Evolutionary conservation across 1,284 basidiomycete species (phyloP).

Genomic region (Trichosporon faecale): DNA sequence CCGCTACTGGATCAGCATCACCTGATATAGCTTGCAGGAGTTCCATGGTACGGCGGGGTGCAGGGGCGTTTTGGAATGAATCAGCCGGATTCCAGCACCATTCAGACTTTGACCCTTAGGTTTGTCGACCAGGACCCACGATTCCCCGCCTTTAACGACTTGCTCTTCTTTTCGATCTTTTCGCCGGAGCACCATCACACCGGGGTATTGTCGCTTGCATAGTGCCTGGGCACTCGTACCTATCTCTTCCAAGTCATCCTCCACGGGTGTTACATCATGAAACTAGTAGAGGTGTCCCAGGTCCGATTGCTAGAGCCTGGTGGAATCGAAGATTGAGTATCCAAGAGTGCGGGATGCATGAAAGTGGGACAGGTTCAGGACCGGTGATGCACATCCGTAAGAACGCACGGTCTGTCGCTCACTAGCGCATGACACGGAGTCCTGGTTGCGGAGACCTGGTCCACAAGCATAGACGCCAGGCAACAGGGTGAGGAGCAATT

Average conservation of each 20-base stretch:
- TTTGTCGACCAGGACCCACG: not conserved
- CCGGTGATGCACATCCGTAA: not conserved
- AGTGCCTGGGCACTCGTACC: not conserved
- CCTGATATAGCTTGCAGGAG: not conserved
- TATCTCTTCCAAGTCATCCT: not conserved
- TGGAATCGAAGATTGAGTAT: not conserved
- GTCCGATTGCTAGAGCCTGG: not conserved
- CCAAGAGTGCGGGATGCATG: not conserved
- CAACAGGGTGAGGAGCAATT: not conserved
- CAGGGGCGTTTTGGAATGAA: not conserved
- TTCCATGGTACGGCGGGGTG: not conserved
- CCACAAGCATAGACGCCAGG: too few species aligned
- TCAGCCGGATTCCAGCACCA: not conserved
- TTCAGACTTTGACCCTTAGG: not conserved
- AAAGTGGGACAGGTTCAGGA: not conserved
- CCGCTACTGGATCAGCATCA: not conserved
- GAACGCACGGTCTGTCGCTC: not conserved
- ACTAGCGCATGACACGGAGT: not conserved
- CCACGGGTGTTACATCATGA: not conserved
- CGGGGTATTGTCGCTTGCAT: not conserved
- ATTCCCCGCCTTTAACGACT: not conserved
- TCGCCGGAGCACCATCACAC: too few species aligned
- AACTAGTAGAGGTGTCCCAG: not conserved
- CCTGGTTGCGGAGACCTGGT: not conserved
- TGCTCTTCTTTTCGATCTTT: not conserved